Evolutionary conservation across 225 moss, liverwort and hornwort species (phyloP).

Genomic region (Neckera pumila): DNA sequence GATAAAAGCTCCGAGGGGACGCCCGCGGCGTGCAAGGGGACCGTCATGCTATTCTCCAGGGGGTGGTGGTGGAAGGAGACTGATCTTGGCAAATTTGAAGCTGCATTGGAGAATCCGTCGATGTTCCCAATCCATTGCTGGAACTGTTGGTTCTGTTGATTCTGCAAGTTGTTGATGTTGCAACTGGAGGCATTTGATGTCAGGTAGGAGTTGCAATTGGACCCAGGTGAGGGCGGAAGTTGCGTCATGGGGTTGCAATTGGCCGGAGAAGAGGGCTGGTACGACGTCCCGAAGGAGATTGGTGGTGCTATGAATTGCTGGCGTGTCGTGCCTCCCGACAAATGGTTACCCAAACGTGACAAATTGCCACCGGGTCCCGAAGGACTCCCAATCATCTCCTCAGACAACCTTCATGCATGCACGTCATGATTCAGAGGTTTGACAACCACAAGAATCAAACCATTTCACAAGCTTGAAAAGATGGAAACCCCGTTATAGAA

Average conservation of each 20-base stretch:
- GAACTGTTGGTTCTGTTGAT: too few species aligned
- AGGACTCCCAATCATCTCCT: not conserved
- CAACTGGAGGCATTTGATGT: not conserved
- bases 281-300: not conserved
- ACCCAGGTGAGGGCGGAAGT: not conserved
- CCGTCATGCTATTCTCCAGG: not conserved
- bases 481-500: too few species aligned
- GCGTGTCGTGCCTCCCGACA: too few species aligned
- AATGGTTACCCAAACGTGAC: not conserved
- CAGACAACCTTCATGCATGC: not conserved
- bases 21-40: not conserved
- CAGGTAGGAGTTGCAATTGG: not conserved
- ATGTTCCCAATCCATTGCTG: not conserved
- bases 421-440: too few species aligned
- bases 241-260: not conserved
- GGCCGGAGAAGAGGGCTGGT: not conserved
- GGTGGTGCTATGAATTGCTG: not conserved
- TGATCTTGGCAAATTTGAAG: not conserved
- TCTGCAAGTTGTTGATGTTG: too few species aligned
- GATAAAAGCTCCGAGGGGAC: not conserved
- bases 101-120: not conserved
- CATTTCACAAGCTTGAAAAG: not conserved
- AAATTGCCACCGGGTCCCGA: accelerated
- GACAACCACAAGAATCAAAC: not conserved
- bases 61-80: not conserved